These are phyloP conservation scores for Pulveroboletus ravenelii DNA, from an alignment of 768 basidiomycete species.

Conservation along the genomic window DNA sequence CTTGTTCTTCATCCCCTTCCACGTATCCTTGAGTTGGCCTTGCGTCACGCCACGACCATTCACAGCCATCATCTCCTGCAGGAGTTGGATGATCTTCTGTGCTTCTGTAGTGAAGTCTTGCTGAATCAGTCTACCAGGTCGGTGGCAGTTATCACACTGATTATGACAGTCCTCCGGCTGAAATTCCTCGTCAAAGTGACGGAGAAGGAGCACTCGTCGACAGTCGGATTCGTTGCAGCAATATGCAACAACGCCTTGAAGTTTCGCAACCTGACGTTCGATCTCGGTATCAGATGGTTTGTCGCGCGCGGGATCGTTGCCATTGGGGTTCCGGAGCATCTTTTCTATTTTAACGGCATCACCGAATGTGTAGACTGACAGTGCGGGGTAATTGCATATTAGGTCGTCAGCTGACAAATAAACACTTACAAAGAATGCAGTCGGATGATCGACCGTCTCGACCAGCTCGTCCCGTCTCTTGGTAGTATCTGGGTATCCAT, in stretches of 20 bases:
- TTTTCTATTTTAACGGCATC: constrained; percentile 54
- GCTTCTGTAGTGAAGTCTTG: constrained; percentile 64
- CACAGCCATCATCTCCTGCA: constrained; percentile 40
- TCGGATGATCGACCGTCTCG: constrained; percentile 81
- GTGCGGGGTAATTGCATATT: not conserved
- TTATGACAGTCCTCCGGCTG: constrained; percentile 57
- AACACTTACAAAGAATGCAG: constrained; percentile 76
- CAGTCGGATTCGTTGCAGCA: constrained; percentile 81
- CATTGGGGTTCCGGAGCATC: constrained; percentile 57
- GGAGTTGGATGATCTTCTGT: constrained; percentile 51
- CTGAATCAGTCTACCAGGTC: constrained; percentile 39
- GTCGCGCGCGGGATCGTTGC: constrained; percentile 32
- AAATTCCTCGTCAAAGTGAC: constrained; percentile 86
- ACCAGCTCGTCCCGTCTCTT: constrained; percentile 96
- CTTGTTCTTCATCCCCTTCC: constrained; percentile 55
- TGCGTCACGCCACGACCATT: constrained; percentile 53
- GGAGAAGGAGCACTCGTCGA: constrained; percentile 79
- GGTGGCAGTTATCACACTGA: constrained; percentile 81
- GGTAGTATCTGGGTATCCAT: constrained; percentile 59
- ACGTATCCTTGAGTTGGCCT: constrained; percentile 53
- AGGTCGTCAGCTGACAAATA: not conserved
- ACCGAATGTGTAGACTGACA: constrained; percentile 56
- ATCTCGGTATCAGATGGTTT: constrained; percentile 45
- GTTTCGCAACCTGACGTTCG: constrained; percentile 59
- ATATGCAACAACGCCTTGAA: constrained; percentile 70